Conservation (phyloP, 108 stramenopile species). For the Pseudonitzschia delicatissima region DNA sequence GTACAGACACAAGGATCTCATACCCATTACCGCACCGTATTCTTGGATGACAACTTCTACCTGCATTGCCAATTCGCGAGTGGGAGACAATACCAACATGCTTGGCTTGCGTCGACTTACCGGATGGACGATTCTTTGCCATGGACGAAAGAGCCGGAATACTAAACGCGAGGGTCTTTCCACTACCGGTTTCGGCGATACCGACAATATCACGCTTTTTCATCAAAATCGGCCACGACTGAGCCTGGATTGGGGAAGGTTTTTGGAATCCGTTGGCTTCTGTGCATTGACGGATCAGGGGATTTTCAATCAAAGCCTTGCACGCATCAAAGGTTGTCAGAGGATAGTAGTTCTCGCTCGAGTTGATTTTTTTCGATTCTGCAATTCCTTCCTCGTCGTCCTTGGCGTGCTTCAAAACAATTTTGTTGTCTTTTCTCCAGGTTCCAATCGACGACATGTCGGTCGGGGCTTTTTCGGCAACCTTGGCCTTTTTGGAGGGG, state of each 20-base stretch:
- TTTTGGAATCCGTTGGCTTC: constrained; percentile 73
- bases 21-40: constrained; percentile 71
- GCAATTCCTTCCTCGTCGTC: constrained; percentile 56
- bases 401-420: constrained; percentile 70
- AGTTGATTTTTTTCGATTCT: constrained; percentile 34
- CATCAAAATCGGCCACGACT: constrained; percentile 90
- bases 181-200: constrained; percentile 97
- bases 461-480: constrained; percentile 19
- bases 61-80: constrained; percentile 98
- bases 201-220: constrained; percentile 81
- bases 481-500: constrained; percentile 47
- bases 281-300: constrained; percentile 70
- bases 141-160: constrained; percentile 88
- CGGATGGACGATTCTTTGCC: constrained; percentile 29
- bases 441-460: constrained; percentile 32
- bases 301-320: constrained; percentile 36
- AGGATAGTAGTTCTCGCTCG: constrained; percentile 52
- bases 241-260: constrained; percentile 96
- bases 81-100: constrained; percentile 96
- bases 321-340: constrained; percentile 66
- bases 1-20: constrained; percentile 85
- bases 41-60: constrained; percentile 88
- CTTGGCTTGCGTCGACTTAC: constrained; percentile 55
- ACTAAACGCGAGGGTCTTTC: constrained; percentile 96
- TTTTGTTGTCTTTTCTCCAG: constrained; percentile 81